These are phyloP conservation scores for Goffeauzyma gilvescens DNA, from an alignment of 768 basidiomycete species.

Conservation along the genomic window DNA sequence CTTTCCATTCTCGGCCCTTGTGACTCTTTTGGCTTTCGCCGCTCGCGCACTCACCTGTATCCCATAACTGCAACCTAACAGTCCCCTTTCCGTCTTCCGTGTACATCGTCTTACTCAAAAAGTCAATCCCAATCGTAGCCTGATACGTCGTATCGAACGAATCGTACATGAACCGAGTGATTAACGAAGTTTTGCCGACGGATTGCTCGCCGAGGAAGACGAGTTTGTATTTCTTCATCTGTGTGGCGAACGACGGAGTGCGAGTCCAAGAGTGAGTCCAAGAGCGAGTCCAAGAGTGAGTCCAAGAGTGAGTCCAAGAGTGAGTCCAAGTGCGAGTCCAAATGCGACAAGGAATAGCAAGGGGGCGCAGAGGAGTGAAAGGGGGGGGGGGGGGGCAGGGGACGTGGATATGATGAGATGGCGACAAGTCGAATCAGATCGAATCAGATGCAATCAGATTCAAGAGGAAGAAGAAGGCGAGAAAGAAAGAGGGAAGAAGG, in stretches of 20 bases:
- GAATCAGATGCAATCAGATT: no score
- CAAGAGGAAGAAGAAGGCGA: no score
- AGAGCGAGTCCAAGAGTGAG: no score
- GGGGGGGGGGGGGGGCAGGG: no score
- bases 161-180: slow-evolving; percentile 95
- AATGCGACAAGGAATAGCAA: no score
- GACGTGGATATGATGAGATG: no score
- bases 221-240: slow-evolving; percentile 88
- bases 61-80: slow-evolving; percentile 92
- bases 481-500: no score
- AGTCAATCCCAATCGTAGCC: slow-evolving; percentile 59
- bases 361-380: no score
- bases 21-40: neutral
- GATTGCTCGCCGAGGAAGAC: slow-evolving; percentile 91
- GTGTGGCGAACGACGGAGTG: slow-evolving; percentile 69
- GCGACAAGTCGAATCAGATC: no score
- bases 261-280: no score
- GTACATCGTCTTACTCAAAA: slow-evolving; percentile 99
- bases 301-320: no score
- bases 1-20: neutral
- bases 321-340: no score
- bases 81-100: slow-evolving; percentile 96
- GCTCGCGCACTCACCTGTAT: slow-evolving; percentile 80
- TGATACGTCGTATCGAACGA: slow-evolving; percentile 97
- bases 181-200: slow-evolving; percentile 95